Evolutionary conservation across 2,329 filamentous ascomycete genomes (phyloP), one percentile per base, ranked within the genome.

Genomic region (Colletotrichum destructivum): DNA sequence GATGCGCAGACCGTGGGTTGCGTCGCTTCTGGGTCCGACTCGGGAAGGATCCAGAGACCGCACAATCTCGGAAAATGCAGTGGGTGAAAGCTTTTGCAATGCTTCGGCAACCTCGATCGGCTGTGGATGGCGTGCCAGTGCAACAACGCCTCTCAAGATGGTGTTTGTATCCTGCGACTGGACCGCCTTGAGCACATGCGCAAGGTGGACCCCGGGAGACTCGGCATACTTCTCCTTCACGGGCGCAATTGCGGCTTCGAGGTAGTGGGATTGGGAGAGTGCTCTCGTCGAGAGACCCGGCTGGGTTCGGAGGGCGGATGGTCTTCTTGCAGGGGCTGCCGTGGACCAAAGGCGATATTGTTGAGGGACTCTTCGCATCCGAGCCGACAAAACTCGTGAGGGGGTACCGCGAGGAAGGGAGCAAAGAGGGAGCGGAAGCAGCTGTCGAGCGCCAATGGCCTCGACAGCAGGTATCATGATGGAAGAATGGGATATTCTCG

Each of bases 51-150:
- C 90, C 11, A 95, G 80, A 6, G 86, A 84, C 44, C 87, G 86
- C 40, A 95, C 79, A 12, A 93, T 86, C 73, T 92, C 90, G 1
- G 90, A 89, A 76, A 94, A 91, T 0, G 86, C 86, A 1, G 86
- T 82, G 2, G 84, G 79, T 0, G 91, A 85, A 26, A 94, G 77
- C 0, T 73, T 26, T 7, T 31, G 16, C 9, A 74, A 26, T 16
- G 67, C 61, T 6, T 66, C 63, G 12, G 52, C 62, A 16, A 60
- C 61, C 44, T 72, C 57, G 3, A 64, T 52, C 12, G 38, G 46
- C 40, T 35, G 63, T 44, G 66, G 26, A 15, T 72, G 55, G 6
- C 16, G 47, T 40, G 76, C 76, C 78, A 82, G 82, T 31, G 65
- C 40, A 42, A 77, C 57, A 60, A 83, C 77, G 7, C 74, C 72